phyloP scores from a whole-genome alignment of 768 basidiomycete species.

The Naganishia vaughanmartiniae region DNA sequence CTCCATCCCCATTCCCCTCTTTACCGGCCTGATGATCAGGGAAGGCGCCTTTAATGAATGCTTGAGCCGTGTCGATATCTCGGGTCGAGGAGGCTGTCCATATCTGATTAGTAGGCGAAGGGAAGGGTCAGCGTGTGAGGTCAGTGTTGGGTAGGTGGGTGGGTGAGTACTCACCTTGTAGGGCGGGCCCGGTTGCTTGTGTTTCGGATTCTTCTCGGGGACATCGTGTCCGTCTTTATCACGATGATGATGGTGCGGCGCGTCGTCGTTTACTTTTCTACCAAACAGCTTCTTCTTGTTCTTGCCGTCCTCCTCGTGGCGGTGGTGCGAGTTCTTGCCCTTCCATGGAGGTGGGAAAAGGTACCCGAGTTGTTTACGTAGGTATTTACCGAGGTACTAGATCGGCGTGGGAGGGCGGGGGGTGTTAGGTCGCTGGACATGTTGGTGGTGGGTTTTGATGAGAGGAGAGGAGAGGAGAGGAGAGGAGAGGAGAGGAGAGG shows the following conservation, averaged over 20 bases:
- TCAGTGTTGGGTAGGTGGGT: too few species aligned
- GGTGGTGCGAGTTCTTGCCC: conserved; percentile 21
- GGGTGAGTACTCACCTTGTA: conserved; percentile 25
- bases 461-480: neutral
- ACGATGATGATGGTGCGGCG: conserved; percentile 12
- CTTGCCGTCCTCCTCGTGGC: conserved; percentile 13
- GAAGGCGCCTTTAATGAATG: conserved; percentile 52
- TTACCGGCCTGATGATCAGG: conserved; percentile 51
- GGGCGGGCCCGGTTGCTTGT: conserved; percentile 28
- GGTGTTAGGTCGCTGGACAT: too few species aligned
- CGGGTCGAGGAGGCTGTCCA: conserved; percentile 52
- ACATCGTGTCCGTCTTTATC: conserved; percentile 17
- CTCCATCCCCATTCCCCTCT: conserved; percentile 52
- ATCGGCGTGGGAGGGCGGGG: conserved; percentile 24
- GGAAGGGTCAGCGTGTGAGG: too few species aligned
- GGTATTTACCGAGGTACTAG: conserved; percentile 42
- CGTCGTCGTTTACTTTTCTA: conserved; percentile 33
- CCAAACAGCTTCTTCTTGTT: conserved; percentile 35
- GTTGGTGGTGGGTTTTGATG: too few species aligned
- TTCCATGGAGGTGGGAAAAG: conserved; percentile 41
- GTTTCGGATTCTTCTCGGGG: conserved; percentile 26
- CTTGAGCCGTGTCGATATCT: conserved; percentile 51
- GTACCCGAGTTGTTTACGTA: conserved; percentile 41
- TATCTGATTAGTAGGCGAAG: conserved; percentile 29
- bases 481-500: neutral